A percentile compares a stretch with the other conserved stretches of the same genome.
Evolutionary conservation across 306 rosid species (phyloP).

Genomic region (Prosopis cineraria): DNA sequence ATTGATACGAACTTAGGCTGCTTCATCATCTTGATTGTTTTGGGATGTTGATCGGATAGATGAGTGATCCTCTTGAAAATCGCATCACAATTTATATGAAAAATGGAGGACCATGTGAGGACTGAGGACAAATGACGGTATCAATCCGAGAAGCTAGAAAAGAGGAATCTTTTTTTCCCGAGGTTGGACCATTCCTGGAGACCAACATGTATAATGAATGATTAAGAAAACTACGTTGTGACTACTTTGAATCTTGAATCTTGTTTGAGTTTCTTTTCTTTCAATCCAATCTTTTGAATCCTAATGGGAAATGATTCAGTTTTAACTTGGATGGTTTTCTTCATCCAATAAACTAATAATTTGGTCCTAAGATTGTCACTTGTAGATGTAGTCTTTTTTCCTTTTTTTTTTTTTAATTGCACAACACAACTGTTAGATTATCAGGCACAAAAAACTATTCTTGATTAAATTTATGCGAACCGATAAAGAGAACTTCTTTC

Average conservation of each 20-base stretch:
- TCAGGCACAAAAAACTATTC: not conserved
- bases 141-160: not conserved
- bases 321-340: not conserved
- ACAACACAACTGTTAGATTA: not conserved
- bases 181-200: not conserved
- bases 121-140: slow-evolving; percentile 2
- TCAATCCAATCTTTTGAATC: not conserved
- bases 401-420: too few relatives aligned
- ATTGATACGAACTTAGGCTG: slow-evolving; percentile 31
- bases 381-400: not conserved
- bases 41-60: not conserved
- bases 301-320: not conserved
- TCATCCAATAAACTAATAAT: not conserved
- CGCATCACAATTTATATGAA: not conserved
- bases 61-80: not conserved
- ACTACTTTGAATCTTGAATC: not conserved
- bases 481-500: not conserved
- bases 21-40: slow-evolving; percentile 23
- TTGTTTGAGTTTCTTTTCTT: not conserved
- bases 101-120: not conserved
- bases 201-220: not conserved
- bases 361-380: not conserved
- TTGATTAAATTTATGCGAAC: not conserved
- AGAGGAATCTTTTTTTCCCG: not conserved
- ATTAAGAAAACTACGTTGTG: not conserved